phyloP scores from a whole-genome alignment of 805 yeast species.

The Candida loeiensis region DNA sequence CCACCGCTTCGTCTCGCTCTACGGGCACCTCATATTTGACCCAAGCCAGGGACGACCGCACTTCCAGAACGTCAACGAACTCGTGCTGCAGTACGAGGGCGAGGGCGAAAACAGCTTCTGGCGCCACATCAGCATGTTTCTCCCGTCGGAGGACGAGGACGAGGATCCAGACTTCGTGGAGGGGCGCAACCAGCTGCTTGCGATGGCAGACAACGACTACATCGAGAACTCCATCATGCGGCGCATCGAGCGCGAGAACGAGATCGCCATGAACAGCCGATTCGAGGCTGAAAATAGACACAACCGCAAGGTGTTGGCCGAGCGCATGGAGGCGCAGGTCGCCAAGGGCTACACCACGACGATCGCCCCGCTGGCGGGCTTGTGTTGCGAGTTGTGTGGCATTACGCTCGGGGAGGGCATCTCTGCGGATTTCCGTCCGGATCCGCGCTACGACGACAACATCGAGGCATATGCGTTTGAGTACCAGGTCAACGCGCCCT shows the following conservation, averaged over 20 bases:
- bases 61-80: slow-evolving; percentile 5
- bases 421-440: slow-evolving; percentile 47
- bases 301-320: slow-evolving; percentile 27
- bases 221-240: slow-evolving; percentile 34
- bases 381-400: slow-evolving; percentile 65
- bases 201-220: slow-evolving; percentile 7
- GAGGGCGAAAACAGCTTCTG: background rate
- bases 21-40: slow-evolving; percentile 4
- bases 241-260: slow-evolving; percentile 40
- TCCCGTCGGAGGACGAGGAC: slow-evolving; percentile 5
- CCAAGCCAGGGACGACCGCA: slow-evolving; percentile 2
- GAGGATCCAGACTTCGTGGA: slow-evolving; percentile 7
- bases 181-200: slow-evolving; percentile 2
- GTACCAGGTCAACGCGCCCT: slow-evolving; percentile 55
- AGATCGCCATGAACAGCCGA: slow-evolving; percentile 30
- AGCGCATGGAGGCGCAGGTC: slow-evolving; percentile 26
- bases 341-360: slow-evolving; percentile 29
- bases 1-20: slow-evolving; percentile 6
- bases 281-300: slow-evolving; percentile 28
- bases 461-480: slow-evolving; percentile 22
- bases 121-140: slow-evolving; percentile 2
- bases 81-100: slow-evolving; percentile 5
- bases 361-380: slow-evolving; percentile 17
- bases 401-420: slow-evolving; percentile 70
- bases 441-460: slow-evolving; percentile 26